Conservation (phyloP, 2,329 filamentous ascomycete genomes). For the Elsinoe batatas region DNA sequence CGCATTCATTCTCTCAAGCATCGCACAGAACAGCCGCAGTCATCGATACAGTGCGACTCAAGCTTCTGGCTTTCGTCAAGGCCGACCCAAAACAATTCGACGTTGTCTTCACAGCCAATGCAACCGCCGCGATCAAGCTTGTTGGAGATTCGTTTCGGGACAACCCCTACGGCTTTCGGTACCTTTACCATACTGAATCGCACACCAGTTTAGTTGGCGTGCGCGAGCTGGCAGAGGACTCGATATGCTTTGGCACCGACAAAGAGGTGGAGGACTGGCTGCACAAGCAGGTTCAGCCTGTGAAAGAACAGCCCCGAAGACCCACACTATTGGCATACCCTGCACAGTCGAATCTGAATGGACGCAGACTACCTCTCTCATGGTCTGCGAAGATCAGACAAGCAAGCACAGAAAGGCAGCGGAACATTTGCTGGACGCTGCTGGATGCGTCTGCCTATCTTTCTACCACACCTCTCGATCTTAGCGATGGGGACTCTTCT, state of each 20-base stretch:
- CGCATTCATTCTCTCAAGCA: slow-evolving; percentile 74
- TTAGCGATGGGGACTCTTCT: slow-evolving; percentile 50
- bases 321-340: slow-evolving; percentile 65
- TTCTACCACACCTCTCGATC: slow-evolving; percentile 65
- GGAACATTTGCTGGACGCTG: slow-evolving; percentile 47
- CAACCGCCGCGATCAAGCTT: slow-evolving; percentile 82
- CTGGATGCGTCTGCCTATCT: slow-evolving; percentile 76
- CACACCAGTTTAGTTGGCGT: slow-evolving; percentile 84
- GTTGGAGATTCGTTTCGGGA: slow-evolving; percentile 69
- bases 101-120: slow-evolving; percentile 83
- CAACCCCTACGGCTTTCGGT: slow-evolving; percentile 59
- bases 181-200: slow-evolving; percentile 71
- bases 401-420: slow-evolving; percentile 26
- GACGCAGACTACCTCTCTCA: slow-evolving; percentile 58
- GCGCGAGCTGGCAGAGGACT: slow-evolving; percentile 56
- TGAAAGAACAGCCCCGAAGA: slow-evolving; percentile 21
- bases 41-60: slow-evolving; percentile 66
- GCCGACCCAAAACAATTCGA: slow-evolving; percentile 77
- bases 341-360: slow-evolving; percentile 89
- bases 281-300: slow-evolving; percentile 27
- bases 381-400: slow-evolving; percentile 47
- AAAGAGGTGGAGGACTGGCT: slow-evolving; percentile 54
- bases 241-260: slow-evolving; percentile 57
- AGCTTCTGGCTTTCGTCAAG: slow-evolving; percentile 67
- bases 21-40: slow-evolving; percentile 60